phyloP scores from a whole-genome alignment of 352 stramenopile species.

The Phytophthora rubi region DNA sequence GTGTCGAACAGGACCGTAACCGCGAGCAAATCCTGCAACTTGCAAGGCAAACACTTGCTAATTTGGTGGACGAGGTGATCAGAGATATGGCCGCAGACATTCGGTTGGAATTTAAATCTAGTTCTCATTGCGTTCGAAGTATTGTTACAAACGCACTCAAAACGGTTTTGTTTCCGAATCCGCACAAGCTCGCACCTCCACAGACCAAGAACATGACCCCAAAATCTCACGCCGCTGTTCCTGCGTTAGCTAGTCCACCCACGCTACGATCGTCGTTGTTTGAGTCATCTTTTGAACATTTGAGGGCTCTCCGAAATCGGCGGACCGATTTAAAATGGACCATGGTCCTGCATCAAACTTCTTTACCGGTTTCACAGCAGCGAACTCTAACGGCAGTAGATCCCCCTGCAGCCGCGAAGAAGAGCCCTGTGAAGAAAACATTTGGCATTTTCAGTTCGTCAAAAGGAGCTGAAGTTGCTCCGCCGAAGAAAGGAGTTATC shows the following conservation, averaged over 20 bases:
- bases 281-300: conserved; percentile 25
- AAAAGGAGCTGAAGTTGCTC: background rate
- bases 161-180: conserved; percentile 32
- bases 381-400: background rate
- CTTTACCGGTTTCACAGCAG: conserved; percentile 8
- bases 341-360: conserved; percentile 15
- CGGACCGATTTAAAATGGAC: conserved; percentile 13
- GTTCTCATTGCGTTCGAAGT: conserved; percentile 25
- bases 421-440: conserved; percentile 28
- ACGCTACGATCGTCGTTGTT: conserved; percentile 35
- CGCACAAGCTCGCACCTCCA: background rate
- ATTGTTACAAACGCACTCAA: conserved; percentile 20
- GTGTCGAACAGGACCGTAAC: conserved; percentile 30
- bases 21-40: conserved; percentile 6
- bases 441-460: conserved; percentile 25
- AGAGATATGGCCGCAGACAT: conserved; percentile 47
- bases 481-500: background rate
- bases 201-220: conserved; percentile 11
- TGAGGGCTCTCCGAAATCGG: conserved; percentile 17
- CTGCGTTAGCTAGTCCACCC: background rate
- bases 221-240: conserved; percentile 4
- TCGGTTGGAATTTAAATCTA: conserved; percentile 42
- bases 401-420: background rate
- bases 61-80: conserved; percentile 38
- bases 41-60: conserved; percentile 18